phyloP scores from a whole-genome alignment of 768 basidiomycete species.

The Podaxis sp. region DNA sequence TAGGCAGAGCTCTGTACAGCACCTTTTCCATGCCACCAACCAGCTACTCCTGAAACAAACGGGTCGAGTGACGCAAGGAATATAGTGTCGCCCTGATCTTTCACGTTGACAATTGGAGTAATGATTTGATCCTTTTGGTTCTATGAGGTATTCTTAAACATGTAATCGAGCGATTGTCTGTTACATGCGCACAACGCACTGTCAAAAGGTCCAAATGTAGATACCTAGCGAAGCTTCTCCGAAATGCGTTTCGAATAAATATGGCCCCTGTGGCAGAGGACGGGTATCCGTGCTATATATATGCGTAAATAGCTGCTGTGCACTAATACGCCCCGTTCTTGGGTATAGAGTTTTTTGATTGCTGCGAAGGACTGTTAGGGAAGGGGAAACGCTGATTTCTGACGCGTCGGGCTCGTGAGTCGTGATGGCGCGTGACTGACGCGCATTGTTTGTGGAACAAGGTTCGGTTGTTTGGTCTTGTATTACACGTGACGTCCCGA shows the following conservation, averaged over 20 bases:
- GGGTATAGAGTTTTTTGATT: neutral
- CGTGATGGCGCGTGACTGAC: slow-evolving; percentile 1
- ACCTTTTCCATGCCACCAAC: slow-evolving; percentile 5
- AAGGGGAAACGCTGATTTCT: neutral
- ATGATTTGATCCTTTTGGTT: slow-evolving; percentile 1
- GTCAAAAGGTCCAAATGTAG: slow-evolving; percentile 3
- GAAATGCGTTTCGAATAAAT: neutral
- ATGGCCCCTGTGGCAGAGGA: neutral
- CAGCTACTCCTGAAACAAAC: slow-evolving; percentile 7
- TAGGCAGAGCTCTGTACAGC: neutral
- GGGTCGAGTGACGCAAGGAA: neutral
- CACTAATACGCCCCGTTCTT: neutral
- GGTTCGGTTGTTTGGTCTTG: neutral
- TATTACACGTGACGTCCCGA: slow-evolving; percentile 5
- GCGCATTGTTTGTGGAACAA: slow-evolving; percentile 1
- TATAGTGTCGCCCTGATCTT: neutral
- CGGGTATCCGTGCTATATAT: neutral
- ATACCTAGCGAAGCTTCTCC: slow-evolving; percentile 3
- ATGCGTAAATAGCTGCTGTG: neutral
- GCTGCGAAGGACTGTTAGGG: neutral
- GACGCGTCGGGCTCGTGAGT: neutral
- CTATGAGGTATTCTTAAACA: slow-evolving; percentile 2
- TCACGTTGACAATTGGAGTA: slow-evolving; percentile 10
- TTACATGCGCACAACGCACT: slow-evolving; percentile 11
- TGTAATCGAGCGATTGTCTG: slow-evolving; percentile 4